Conservation (phyloP, 805 yeast species). For the Ogataea salicorniae region DNA sequence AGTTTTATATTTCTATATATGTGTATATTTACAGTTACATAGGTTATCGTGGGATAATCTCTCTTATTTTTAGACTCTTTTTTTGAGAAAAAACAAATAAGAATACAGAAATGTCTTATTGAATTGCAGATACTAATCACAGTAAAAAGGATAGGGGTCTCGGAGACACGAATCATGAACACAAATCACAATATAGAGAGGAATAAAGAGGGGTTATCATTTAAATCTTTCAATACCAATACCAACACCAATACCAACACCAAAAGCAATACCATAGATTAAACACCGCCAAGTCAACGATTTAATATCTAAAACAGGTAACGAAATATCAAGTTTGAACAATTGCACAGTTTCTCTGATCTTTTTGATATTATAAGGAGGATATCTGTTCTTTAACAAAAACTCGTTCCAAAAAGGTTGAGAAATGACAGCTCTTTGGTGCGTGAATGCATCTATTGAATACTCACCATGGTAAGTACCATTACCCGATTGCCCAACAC, state of each 20-base stretch:
- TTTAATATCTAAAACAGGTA: background rate
- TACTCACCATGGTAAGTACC: constrained; percentile 78
- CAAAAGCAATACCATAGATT: background rate
- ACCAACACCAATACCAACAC: background rate
- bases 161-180: too few relatives aligned
- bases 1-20: background rate
- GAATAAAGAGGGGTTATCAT: background rate
- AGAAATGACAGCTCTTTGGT: constrained; percentile 59
- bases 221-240: background rate
- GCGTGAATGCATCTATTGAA: constrained; percentile 71
- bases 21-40: background rate
- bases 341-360: background rate
- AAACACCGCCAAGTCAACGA: background rate
- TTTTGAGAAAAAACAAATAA: too few relatives aligned
- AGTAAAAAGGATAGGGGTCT: too few relatives aligned
- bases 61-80: too few relatives aligned
- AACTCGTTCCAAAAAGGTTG: constrained; percentile 61
- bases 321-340: background rate
- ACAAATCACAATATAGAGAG: background rate
- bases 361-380: constrained; percentile 46
- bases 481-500: constrained; percentile 77
- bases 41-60: constrained; percentile 1
- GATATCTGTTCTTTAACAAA: constrained; percentile 55
- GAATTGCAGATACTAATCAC: too few relatives aligned
- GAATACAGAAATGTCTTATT: too few relatives aligned